Percentiles rank a stretch among this genome's conserved stretches.
Conservation (phyloP, 768 basidiomycete species). For the Pleurotus cornucopiae region DNA sequence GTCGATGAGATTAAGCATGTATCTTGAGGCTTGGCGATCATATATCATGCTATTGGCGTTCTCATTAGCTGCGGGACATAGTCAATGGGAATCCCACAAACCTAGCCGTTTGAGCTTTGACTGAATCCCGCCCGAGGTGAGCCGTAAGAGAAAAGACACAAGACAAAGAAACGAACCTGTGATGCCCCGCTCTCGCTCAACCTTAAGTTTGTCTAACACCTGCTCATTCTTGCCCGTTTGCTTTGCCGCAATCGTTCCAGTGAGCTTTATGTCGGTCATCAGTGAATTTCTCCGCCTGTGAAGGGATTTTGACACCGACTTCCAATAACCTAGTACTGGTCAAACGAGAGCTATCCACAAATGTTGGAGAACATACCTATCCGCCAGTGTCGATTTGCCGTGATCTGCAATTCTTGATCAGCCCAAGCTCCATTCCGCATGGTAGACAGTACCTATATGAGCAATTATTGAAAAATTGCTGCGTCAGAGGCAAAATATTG, state of each 20-base stretch:
- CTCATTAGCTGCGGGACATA: no score
- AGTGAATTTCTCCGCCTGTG: not conserved
- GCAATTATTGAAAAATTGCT: constrained; percentile 97
- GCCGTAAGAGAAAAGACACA: not conserved
- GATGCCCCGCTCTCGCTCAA: constrained; percentile 94
- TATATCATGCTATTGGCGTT: constrained; percentile 69
- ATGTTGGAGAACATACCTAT: constrained; percentile 47
- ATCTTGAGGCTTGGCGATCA: constrained; percentile 42
- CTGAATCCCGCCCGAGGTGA: constrained; percentile 30
- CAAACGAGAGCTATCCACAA: constrained; percentile 5
- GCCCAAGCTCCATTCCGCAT: not conserved
- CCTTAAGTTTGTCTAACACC: constrained; percentile 91
- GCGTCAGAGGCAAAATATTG: not conserved
- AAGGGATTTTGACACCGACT: constrained; percentile 34
- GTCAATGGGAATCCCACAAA: constrained; percentile 17
- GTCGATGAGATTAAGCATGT: constrained; percentile 92
- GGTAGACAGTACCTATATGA: constrained; percentile 65
- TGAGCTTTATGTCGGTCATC: constrained; percentile 51
- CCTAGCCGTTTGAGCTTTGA: constrained; percentile 96
- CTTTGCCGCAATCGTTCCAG: constrained; percentile 77
- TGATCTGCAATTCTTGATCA: constrained; percentile 52
- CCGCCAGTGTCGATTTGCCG: constrained; percentile 93
- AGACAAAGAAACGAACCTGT: constrained; percentile 55
- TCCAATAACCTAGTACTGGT: constrained; percentile 56
- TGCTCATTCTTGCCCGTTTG: constrained; percentile 71